Evolutionary conservation across 768 basidiomycete genomes (phyloP).

Genomic region (Suillus variegatus): DNA sequence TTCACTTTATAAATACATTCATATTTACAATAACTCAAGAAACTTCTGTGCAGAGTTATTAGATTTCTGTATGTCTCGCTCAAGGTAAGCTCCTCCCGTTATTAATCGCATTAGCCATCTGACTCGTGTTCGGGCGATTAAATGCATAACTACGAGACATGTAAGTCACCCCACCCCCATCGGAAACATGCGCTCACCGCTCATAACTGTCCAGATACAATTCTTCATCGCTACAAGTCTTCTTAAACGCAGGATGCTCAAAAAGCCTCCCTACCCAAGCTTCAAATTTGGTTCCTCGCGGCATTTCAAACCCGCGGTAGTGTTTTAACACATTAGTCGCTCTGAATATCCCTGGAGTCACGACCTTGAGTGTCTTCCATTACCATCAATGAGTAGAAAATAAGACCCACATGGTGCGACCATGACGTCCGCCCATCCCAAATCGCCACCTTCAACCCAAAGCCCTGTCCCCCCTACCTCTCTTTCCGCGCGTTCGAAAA

Average conservation of each 20-base stretch:
- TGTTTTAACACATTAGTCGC: conserved; percentile 62
- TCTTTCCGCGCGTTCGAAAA: conserved; percentile 58
- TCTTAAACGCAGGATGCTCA: conserved; percentile 61
- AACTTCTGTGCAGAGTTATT: neutral
- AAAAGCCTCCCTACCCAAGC: conserved; percentile 58
- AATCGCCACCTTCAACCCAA: conserved; percentile 56
- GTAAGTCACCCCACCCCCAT: neutral
- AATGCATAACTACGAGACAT: conserved; percentile 59
- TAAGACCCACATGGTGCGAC: conserved; percentile 64
- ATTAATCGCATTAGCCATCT: conserved; percentile 77
- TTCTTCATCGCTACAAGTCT: conserved; percentile 67
- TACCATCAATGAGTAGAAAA: neutral
- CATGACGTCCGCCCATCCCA: conserved; percentile 69
- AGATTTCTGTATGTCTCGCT: conserved; percentile 16
- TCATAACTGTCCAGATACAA: conserved; percentile 76
- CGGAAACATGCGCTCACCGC: conserved; percentile 38
- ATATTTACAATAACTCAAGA: neutral
- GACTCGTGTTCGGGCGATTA: conserved; percentile 76
- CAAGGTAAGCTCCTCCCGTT: conserved; percentile 62
- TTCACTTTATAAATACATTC: neutral
- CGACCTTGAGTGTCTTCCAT: conserved; percentile 5
- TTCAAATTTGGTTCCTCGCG: conserved; percentile 46
- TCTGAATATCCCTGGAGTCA: conserved; percentile 61
- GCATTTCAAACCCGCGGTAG: conserved; percentile 67
- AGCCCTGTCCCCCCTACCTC: conserved; percentile 55